A percentile compares a stretch with the other conserved stretches of the same genome.
phyloP scores from a whole-genome alignment of 1,284 basidiomycete species.

The Schizophyllum amplum region DNA sequence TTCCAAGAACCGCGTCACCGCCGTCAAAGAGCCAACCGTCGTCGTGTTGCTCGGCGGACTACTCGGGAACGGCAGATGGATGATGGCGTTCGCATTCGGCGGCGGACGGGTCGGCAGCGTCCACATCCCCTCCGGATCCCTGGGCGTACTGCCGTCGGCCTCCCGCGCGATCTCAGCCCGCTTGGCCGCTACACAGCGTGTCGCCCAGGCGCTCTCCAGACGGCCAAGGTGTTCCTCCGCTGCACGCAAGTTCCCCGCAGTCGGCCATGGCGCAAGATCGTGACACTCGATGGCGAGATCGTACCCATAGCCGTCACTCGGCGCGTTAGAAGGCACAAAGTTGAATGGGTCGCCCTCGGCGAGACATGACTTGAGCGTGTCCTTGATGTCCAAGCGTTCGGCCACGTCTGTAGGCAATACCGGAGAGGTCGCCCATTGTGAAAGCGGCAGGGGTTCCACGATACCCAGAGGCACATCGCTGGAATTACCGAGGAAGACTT shows the following conservation, averaged over 20 bases:
- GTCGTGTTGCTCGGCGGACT: constrained; percentile 43
- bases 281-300: constrained; percentile 85
- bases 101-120: constrained; percentile 50
- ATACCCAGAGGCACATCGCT: constrained; percentile 60
- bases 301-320: constrained; percentile 52
- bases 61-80: constrained; percentile 68
- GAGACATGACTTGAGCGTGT: constrained; percentile 6
- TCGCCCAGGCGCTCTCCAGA: constrained; percentile 56
- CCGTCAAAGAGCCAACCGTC: constrained; percentile 43
- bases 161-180: constrained; percentile 1
- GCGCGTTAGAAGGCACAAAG: constrained; percentile 46
- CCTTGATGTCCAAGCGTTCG: not conserved
- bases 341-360: constrained; percentile 41
- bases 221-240: constrained; percentile 64
- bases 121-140: constrained; percentile 20
- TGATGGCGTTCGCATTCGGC: constrained; percentile 59
- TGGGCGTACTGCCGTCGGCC: constrained; percentile 4
- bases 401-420: not conserved
- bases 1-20: constrained; percentile 55
- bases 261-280: constrained; percentile 66
- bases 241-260: constrained; percentile 48
- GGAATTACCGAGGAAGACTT: constrained; percentile 72
- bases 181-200: constrained; percentile 24
- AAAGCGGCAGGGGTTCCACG: constrained; percentile 21
- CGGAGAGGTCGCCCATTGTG: constrained; percentile 7